Evolutionary conservation across 495 filamentous ascomycete genomes (phyloP), one percentile per base, ranked within the genome.

Genomic region (Neurospora sublineolata): DNA sequence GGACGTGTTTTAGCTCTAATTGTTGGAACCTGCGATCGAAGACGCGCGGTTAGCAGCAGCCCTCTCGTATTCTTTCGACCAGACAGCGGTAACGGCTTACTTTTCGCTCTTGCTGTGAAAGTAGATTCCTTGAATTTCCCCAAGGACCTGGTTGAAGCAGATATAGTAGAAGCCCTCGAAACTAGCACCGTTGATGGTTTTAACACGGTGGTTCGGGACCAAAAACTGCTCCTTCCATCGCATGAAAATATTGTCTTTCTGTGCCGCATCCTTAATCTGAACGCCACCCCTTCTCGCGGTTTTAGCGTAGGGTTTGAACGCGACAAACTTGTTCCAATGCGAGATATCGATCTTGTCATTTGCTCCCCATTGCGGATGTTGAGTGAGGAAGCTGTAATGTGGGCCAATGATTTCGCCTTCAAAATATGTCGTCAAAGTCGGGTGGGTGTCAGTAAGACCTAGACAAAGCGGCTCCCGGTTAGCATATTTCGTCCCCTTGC

Each of bases 101-200:
- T 93, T 94, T 81, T 98, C 94, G 79, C 93, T 98, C 84, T 93
- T 97, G 37, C 93, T 91, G 82, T 99, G 96, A 80, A 97, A 99
- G 80, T 99, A 99, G 68, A 97, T 97, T 11, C 96, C 96, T 76
- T 87, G 92, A 18, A 99, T 90, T 40, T 85, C 90, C 18, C 95
- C 95, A 36, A 86, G 83, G 14, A 92, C 83, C 82, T 98, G 96
- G 78, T 97, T 97, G 83, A 98, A 99, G 82, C 94, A 97, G 72
- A 99, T 98, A 76, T 98, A 99, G 78, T 99, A 99, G 77, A 99
- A 99, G 0, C 96, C 96, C 75, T 99, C 96, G 76, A 97, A 99
- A 75, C 94, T 97, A 1, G 96, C 96, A 4, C 96, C 96, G 37
- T 88, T 90, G 72, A 99, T 95, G 20, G 92, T 93, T 72, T 89